Percentiles rank a stretch among this genome's conserved stretches.
These are phyloP conservation scores for Fonticula alba DNA, from an alignment of 78 protist genomes.

Conservation along the genomic window DNA sequence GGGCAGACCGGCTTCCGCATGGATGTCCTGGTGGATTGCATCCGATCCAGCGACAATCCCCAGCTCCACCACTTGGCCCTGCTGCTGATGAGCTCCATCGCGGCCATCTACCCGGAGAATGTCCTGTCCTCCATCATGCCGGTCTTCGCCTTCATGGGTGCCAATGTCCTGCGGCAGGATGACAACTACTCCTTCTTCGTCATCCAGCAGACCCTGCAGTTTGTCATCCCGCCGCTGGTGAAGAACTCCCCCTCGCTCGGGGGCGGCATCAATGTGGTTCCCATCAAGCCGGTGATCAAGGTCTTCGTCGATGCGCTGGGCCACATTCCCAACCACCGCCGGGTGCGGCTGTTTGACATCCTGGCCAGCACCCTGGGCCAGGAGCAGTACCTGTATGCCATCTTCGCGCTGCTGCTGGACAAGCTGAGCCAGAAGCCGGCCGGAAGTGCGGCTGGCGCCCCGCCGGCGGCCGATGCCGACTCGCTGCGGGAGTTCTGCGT, in stretches of 20 bases:
- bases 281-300: neutral
- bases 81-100: slow-evolving; percentile 5
- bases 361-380: slow-evolving; percentile 6
- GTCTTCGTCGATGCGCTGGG: slow-evolving; percentile 15
- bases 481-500: too few species aligned
- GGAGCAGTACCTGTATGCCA: neutral
- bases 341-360: slow-evolving; percentile 12
- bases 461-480: too few species aligned
- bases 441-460: too few species aligned
- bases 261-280: neutral
- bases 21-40: neutral
- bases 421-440: too few species aligned
- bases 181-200: slow-evolving; percentile 15
- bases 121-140: slow-evolving; percentile 18
- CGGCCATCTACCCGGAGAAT: slow-evolving; percentile 2
- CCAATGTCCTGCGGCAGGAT: slow-evolving; percentile 12
- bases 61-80: slow-evolving; percentile 20
- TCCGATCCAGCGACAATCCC: neutral
- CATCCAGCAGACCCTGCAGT: slow-evolving; percentile 7
- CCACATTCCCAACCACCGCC: slow-evolving; percentile 29
- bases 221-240: slow-evolving; percentile 8
- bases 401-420: neutral
- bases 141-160: slow-evolving; percentile 25
- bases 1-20: neutral
- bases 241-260: neutral